Conservation (phyloP, 176 grass and related monocot species). For the Metroxylon sagu region DNA sequence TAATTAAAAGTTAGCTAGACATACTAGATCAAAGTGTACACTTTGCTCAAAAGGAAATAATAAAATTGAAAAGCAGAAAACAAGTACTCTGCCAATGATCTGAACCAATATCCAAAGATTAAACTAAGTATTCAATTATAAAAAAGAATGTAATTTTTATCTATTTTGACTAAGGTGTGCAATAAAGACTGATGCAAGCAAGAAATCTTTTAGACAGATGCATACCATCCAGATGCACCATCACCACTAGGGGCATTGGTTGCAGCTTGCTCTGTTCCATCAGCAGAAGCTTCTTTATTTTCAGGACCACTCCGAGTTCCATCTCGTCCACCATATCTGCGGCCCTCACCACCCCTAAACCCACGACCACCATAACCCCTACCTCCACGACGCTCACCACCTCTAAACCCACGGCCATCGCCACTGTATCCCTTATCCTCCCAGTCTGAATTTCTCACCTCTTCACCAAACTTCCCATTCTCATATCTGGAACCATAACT, state of each 20-base stretch:
- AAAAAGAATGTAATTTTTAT: too few species aligned
- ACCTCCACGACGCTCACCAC: background rate
- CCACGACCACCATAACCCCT: slow-evolving; percentile 6
- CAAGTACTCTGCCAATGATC: too few species aligned
- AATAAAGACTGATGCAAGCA: background rate
- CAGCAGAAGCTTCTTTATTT: background rate
- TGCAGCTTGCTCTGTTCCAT: background rate
- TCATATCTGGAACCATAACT: background rate
- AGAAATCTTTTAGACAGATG: background rate
- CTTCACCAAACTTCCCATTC: background rate
- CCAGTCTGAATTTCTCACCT: background rate
- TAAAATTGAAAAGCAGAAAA: too few species aligned
- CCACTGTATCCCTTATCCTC: background rate
- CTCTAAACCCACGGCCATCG: slow-evolving; percentile 3
- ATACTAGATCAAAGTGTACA: too few species aligned
- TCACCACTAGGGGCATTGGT: background rate
- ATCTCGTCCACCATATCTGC: background rate
- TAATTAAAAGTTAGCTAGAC: too few species aligned
- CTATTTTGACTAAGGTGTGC: too few species aligned
- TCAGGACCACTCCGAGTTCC: background rate
- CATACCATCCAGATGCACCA: slow-evolving; percentile 15
- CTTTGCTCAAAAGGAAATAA: too few species aligned
- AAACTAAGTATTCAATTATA: too few species aligned
- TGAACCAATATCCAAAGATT: too few species aligned
- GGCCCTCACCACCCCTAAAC: background rate